Evolutionary conservation across 495 filamentous ascomycete genomes (phyloP).

Genomic region (Aspergillus avenaceus): DNA sequence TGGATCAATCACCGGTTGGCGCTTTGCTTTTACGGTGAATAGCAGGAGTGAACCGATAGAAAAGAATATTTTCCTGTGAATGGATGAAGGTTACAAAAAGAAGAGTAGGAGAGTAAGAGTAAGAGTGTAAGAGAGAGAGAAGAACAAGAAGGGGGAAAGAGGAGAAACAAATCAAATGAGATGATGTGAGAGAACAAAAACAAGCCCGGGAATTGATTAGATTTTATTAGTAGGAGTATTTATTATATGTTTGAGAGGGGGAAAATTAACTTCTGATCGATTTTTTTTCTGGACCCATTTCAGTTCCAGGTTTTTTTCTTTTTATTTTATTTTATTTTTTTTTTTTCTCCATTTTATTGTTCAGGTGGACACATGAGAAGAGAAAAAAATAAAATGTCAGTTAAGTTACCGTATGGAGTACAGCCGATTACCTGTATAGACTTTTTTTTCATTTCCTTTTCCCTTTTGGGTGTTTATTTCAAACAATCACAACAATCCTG

Average conservation of each 20-base stretch:
- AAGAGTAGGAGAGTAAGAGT: background rate
- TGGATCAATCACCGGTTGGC: too few species aligned
- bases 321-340: background rate
- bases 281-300: background rate
- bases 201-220: too few species aligned
- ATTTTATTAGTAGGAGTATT: too few species aligned
- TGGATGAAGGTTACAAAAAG: slow-evolving; percentile 1
- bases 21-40: too few species aligned
- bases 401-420: background rate
- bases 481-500: too few species aligned
- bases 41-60: slow-evolving; percentile 1
- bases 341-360: background rate
- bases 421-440: too few species aligned
- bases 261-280: background rate
- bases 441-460: too few species aligned
- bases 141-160: background rate
- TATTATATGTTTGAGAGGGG: too few species aligned
- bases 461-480: too few species aligned
- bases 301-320: background rate
- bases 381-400: too few species aligned
- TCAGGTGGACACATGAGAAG: background rate
- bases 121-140: background rate
- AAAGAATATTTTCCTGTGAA: background rate
- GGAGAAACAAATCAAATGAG: background rate
- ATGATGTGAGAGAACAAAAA: background rate